Percentiles rank a stretch among this genome's conserved stretches.
Conservation (phyloP, 2,329 filamentous ascomycete genomes). For the Fusarium hainanense region DNA sequence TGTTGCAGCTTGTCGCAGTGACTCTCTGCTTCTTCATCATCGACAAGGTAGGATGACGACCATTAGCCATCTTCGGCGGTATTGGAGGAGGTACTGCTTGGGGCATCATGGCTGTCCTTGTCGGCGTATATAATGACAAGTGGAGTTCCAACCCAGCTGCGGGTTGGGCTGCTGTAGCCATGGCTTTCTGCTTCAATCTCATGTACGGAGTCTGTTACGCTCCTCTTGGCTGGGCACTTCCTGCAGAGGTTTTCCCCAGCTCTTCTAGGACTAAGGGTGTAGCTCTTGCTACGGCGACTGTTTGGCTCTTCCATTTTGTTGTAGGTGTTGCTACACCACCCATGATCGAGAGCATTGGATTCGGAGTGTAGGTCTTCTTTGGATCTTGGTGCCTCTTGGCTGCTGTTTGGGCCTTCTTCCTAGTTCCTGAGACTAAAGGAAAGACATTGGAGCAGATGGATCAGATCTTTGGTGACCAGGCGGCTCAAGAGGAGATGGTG, state of each 20-base stretch:
- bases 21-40: conserved; percentile 46
- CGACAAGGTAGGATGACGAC: conserved; percentile 48
- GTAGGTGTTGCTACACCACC: conserved; percentile 64
- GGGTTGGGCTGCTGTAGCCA: conserved; percentile 34
- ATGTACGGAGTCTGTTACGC: conserved; percentile 43
- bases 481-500: conserved; percentile 16
- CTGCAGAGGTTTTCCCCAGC: conserved; percentile 52
- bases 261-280: conserved; percentile 52
- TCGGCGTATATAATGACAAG: conserved; percentile 25
- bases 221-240: conserved; percentile 52
- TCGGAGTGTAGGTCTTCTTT: conserved; percentile 64
- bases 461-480: conserved; percentile 29
- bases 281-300: conserved; percentile 48
- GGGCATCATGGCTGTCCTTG: conserved; percentile 33
- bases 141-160: conserved; percentile 20
- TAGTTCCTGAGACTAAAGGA: conserved; percentile 34
- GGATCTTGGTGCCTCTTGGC: conserved; percentile 62
- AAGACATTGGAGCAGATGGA: conserved; percentile 40
- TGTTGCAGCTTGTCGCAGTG: conserved; percentile 48
- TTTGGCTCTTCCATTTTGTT: conserved; percentile 53
- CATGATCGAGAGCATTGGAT: conserved; percentile 61
- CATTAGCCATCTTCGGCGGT: conserved; percentile 34
- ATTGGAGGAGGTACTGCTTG: conserved; percentile 16
- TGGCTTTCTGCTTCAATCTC: conserved; percentile 17
- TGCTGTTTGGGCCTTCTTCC: conserved; percentile 51